A percentile compares a stretch with the other conserved stretches of the same genome.
Evolutionary conservation across 768 basidiomycete species (phyloP).

Genomic region (Lyophyllum atratum): DNA sequence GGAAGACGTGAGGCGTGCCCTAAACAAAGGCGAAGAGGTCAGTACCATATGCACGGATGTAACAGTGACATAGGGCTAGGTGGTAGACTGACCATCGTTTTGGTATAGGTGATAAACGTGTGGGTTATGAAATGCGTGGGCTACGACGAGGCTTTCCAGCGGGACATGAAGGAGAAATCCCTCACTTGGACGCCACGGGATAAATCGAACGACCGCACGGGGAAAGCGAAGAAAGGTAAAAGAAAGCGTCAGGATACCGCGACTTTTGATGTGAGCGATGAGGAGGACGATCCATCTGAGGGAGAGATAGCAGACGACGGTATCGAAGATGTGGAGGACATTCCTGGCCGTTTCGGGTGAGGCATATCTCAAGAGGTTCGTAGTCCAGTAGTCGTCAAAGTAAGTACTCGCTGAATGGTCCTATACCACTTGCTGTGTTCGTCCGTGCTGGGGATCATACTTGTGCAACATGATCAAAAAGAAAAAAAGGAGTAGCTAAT

Average conservation of each 20-base stretch:
- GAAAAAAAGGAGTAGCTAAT: no score
- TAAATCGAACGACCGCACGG: neutral
- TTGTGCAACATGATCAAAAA: no score
- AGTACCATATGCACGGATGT: constrained; percentile 8
- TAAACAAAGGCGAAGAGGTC: constrained; percentile 34
- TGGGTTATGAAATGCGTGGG: constrained; percentile 43
- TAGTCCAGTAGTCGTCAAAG: neutral
- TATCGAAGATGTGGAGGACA: neutral
- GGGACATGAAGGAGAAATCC: constrained; percentile 26
- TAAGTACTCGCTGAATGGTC: no score
- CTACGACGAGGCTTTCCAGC: constrained; percentile 38
- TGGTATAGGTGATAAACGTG: constrained; percentile 29
- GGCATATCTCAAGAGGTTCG: neutral
- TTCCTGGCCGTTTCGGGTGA: neutral
- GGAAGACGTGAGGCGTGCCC: constrained; percentile 28
- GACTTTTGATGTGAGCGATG: neutral
- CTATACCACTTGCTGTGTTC: no score
- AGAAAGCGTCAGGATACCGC: neutral
- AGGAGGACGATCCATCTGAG: neutral
- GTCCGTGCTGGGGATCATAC: no score
- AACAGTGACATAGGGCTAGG: neutral
- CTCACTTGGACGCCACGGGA: neutral
- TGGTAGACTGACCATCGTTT: neutral
- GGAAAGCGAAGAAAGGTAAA: neutral
- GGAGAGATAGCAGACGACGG: neutral